Base-by-base conservation (phyloP, 345 rosid genomes). In the Pelargonium nanum region DNA sequence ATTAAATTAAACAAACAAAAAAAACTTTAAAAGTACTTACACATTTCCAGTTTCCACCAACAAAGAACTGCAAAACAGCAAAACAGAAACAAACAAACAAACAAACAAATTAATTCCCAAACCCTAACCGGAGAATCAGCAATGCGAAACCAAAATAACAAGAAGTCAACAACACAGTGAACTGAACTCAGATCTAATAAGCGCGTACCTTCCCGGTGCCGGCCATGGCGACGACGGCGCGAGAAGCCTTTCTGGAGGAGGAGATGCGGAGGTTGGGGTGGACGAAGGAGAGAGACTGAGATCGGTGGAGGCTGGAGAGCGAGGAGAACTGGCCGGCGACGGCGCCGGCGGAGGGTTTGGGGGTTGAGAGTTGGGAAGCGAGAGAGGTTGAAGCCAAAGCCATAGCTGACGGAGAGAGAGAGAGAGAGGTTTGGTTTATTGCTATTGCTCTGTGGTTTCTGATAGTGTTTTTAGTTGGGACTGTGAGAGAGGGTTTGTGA, bases 31-130 rank as follows among this genome's bases (percentile, higher is more conserved):
- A 51, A 54, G 56, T 30, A 72, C 99, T 84, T 84, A 93, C 99
- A 75, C 99, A 93, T 62, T 93, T 93, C 99, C 99, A 93, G 80
- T 93, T 93, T 56, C 99, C 99, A 52, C 99, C 99, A 65, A 93
- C 97, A 74, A 93, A 93, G 73, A 93, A 93, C 99, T 93, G 95
- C 88, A 79, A 48, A 60, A 65, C 45, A 23, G 4, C 1, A 63
- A n/a, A 56, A 1, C 15, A 10, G 15, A 17, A 40, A 40, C 15
- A 3, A 40, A 12, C 16, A 0, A 40, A 0, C 16, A 12, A 9
- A 40, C 13, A 12, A 3, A 40, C n/a, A n/a, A n/a, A n/a, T n/a
- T n/a, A n/a, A n/a, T n/a, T n/a, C n/a, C n/a, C n/a, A n/a, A n/a
- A n/a, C n/a, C n/a, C n/a, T n/a, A n/a, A n/a, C n/a, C n/a, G n/a